Evolutionary conservation across 768 basidiomycete species (phyloP).

Genomic region (Exidia glandulosa): DNA sequence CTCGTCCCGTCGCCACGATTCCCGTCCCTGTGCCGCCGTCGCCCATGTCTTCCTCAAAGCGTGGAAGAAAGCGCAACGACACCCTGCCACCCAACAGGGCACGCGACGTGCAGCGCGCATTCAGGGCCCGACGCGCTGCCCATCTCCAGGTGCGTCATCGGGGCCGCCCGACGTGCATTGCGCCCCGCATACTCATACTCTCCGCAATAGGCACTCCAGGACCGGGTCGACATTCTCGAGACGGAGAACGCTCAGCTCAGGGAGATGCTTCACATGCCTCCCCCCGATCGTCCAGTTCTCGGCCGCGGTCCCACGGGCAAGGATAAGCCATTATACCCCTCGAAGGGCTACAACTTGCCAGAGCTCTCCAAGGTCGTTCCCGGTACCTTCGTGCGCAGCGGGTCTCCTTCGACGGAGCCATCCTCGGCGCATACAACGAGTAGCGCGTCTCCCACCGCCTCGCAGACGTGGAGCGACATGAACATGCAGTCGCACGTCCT

Average conservation of each 20-base stretch:
- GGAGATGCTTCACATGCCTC: conserved; percentile 59
- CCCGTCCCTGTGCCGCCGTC: conserved; percentile 11
- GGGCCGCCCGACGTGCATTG: conserved; percentile 8
- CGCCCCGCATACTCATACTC: neutral
- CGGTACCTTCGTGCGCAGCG: neutral
- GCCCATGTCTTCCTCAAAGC: conserved; percentile 64
- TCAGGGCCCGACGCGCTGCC: conserved; percentile 78
- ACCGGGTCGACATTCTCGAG: conserved; percentile 73
- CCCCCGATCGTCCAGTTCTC: conserved; percentile 57
- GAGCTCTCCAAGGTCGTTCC: neutral
- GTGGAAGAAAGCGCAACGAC: conserved; percentile 76
- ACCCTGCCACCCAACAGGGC: conserved; percentile 73
- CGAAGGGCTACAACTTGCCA: neutral
- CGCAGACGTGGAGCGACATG: neutral
- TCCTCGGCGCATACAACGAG: neutral
- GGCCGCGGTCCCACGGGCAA: conserved; percentile 84
- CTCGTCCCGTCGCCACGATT: conserved; percentile 18
- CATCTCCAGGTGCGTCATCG: conserved; percentile 59
- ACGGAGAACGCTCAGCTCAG: conserved; percentile 71
- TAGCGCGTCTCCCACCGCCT: neutral
- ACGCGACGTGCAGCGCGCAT: conserved; percentile 81
- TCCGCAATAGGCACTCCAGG: conserved; percentile 73
- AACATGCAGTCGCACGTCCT: neutral
- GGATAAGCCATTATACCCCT: conserved; percentile 43
- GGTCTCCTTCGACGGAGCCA: neutral